These are phyloP conservation scores for Aphanomyces invadans DNA, from an alignment of 352 stramenopile species.

Conservation along the genomic window DNA sequence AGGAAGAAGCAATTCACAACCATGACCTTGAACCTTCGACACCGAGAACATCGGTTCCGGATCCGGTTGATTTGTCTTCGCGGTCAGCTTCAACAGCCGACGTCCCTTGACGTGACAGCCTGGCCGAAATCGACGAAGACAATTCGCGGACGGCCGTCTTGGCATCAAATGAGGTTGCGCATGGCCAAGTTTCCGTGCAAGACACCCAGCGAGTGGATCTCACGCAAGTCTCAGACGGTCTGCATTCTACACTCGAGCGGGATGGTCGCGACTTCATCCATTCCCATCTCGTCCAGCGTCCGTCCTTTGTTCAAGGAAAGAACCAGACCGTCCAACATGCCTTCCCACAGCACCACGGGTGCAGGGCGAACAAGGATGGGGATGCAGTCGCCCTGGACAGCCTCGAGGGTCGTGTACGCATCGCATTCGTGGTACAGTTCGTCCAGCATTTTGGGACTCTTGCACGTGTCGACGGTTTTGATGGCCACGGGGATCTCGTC, in stretches of 20 bases:
- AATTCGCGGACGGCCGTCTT: too few relatives aligned
- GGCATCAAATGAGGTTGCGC: too few relatives aligned
- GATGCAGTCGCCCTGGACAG: neutral
- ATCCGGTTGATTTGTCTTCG: too few relatives aligned
- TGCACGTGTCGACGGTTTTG: slow-evolving; percentile 1
- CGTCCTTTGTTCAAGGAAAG: neutral
- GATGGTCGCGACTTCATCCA: neutral
- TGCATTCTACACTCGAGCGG: neutral
- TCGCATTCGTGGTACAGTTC: neutral
- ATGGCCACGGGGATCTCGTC: neutral
- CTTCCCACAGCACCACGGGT: neutral
- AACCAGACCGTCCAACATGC: neutral
- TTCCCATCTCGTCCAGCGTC: neutral
- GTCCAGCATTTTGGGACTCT: neutral
- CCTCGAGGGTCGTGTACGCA: neutral
- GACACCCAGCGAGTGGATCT: neutral
- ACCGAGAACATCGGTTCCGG: too few relatives aligned
- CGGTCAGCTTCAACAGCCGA: too few relatives aligned
- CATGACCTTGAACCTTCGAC: too few relatives aligned
- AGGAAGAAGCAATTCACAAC: too few relatives aligned
- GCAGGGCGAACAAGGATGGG: neutral
- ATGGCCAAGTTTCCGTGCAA: too few relatives aligned
- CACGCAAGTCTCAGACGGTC: neutral
- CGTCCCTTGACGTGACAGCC: too few relatives aligned
- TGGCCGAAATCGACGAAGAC: too few relatives aligned